A percentile compares a stretch with the other conserved stretches of the same genome.
Conservation (phyloP, 495 filamentous ascomycete species). For the Penicillium waksmanii region DNA sequence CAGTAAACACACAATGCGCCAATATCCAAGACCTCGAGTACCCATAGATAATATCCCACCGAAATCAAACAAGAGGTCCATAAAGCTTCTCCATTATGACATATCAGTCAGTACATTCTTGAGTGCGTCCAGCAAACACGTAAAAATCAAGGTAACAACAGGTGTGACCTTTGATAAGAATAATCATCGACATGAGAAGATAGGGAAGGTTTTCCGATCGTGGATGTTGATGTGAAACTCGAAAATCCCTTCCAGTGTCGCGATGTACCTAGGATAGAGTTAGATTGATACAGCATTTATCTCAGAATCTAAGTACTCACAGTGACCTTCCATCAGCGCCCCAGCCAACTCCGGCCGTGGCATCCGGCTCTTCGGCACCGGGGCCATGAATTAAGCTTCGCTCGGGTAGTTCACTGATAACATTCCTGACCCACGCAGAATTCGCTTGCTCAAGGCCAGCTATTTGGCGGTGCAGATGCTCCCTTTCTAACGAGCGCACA, state of each 20-base stretch:
- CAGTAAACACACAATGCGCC: constrained; percentile 14
- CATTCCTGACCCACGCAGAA: constrained; percentile 47
- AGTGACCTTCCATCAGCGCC: constrained; percentile 68
- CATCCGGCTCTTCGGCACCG: constrained; percentile 44
- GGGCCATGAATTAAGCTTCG: constrained; percentile 35
- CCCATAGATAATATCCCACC: not conserved
- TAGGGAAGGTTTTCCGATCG: constrained; percentile 68
- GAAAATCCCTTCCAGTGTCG: constrained; percentile 74
- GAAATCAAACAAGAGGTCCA: not conserved
- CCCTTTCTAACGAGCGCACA: constrained; percentile 30
- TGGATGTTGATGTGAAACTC: constrained; percentile 69
- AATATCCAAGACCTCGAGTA: constrained; percentile 8
- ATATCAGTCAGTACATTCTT: not conserved
- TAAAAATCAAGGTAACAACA: not conserved
- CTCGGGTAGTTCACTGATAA: constrained; percentile 47
- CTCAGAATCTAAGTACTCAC: constrained; percentile 53
- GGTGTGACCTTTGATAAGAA: not conserved
- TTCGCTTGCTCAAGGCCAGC: constrained; percentile 41
- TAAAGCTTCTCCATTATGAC: not conserved
- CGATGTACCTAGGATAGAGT: constrained; percentile 61
- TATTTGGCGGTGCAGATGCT: constrained; percentile 40
- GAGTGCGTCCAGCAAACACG: not conserved
- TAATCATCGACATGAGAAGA: constrained; percentile 58
- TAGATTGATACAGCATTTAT: constrained; percentile 1
- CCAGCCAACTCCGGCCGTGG: constrained; percentile 72